Evolutionary conservation across 2,329 filamentous ascomycete genomes (phyloP).

Genomic region (Lecanicillium sp.): DNA sequence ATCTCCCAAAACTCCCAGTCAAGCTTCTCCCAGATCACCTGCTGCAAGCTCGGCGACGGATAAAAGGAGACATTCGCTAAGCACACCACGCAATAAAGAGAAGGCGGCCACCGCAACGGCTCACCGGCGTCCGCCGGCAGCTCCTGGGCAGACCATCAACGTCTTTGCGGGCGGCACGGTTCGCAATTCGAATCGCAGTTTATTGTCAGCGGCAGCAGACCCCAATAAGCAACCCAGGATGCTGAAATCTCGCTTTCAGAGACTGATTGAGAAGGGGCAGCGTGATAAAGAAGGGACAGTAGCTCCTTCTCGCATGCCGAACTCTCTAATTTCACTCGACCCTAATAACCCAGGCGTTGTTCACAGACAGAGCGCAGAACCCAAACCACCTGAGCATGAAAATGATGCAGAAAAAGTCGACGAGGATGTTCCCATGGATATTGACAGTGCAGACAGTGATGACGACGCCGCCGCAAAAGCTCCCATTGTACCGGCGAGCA

Average conservation of each 20-base stretch:
- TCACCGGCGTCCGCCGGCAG: background rate
- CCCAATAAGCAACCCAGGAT: slow-evolving; percentile 30
- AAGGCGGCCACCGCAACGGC: background rate
- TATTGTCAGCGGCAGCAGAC: slow-evolving; percentile 34
- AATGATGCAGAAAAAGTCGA: background rate
- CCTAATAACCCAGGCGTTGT: background rate
- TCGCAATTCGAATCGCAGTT: slow-evolving; percentile 24
- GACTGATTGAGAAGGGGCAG: no score
- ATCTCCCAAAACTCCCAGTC: no score
- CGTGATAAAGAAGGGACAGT: no score
- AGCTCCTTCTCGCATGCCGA: no score
- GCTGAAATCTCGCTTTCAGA: slow-evolving; percentile 27
- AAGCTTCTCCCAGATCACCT: no score
- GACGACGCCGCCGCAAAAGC: no score
- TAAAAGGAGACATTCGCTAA: no score
- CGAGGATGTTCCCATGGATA: slow-evolving; percentile 5
- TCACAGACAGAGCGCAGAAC: background rate
- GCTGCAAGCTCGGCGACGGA: no score
- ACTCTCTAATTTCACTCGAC: background rate
- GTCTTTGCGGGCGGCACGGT: slow-evolving; percentile 38
- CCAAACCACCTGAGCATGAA: background rate
- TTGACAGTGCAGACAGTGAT: background rate
- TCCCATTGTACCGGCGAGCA: no score
- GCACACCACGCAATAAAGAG: slow-evolving; percentile 9
- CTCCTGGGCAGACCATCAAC: slow-evolving; percentile 21